Evolutionary conservation across 2,329 filamentous ascomycete species (phyloP).

Genomic region (Botrytis aclada): DNA sequence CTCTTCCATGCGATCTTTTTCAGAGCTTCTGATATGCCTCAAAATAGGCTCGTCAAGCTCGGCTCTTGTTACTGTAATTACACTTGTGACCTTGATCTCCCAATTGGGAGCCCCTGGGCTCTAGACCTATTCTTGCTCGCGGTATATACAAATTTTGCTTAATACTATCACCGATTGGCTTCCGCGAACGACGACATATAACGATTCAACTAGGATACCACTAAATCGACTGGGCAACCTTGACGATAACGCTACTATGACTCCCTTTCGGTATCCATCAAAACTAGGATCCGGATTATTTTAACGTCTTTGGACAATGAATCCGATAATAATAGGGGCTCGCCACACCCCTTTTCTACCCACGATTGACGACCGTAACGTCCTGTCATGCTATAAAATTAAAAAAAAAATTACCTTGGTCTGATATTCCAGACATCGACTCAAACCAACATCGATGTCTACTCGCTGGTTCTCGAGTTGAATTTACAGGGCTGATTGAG

Average conservation of each 20-base stretch:
- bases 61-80: conserved; percentile 19
- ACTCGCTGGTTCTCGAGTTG: conserved; percentile 18
- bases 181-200: conserved; percentile 30
- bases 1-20: conserved; percentile 2
- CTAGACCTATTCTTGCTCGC: conserved; percentile 8
- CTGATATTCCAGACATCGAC: conserved; percentile 9
- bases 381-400: conserved; percentile 20
- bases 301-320: conserved; percentile 18
- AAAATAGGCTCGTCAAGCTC: background rate
- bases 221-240: conserved; percentile 40
- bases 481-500: conserved; percentile 7
- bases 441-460: background rate
- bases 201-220: conserved; percentile 35
- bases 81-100: conserved; percentile 10
- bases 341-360: conserved; percentile 7
- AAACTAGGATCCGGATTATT: conserved; percentile 17
- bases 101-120: conserved; percentile 8
- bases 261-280: conserved; percentile 24
- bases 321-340: conserved; percentile 16
- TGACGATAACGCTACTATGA: conserved; percentile 38
- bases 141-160: conserved; percentile 18
- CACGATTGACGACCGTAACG: conserved; percentile 20
- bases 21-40: background rate
- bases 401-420: conserved; percentile 15
- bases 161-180: conserved; percentile 20